Evolutionary conservation across 2,329 filamentous ascomycete species (phyloP), one percentile per base, ranked within the genome.

Genomic region (Colletotrichum paranaense): DNA sequence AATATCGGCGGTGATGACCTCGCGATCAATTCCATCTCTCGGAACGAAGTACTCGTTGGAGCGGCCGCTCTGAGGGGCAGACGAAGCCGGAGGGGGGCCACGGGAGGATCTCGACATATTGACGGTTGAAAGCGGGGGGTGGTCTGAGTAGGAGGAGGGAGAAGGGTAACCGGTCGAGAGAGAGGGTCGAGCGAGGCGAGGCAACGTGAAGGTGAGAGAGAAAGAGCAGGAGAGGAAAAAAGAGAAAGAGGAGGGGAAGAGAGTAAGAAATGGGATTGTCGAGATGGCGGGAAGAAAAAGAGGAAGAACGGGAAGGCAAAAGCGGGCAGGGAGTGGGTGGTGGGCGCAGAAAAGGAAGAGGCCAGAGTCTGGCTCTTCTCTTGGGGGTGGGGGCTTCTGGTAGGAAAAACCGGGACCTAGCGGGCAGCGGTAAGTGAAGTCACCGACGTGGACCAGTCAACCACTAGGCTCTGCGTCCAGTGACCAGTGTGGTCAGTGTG

Each of bases 1-100:
- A 77, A 95, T 94, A 82, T 95, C 93, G 81, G 93, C 92, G 75
- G 94, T 94, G 83, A 95, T 95, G 79, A 95, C 93, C 83, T 95
- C 93, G 78, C 93, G 91, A 82, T 94, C 93, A 83, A 95, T 95
- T 80, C 93, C 93, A 82, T 95, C 92, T 79, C 92, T 91, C 58
- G 92, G 92, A 68, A 95, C 91, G 82, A 95, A 95, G 82, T 95
- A 95, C 84, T 95, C 92, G 83, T 94, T 94, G 81, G 93, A 90
- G 73, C 89, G 88, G 75, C 81, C 80, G 71, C 84, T 83, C 68
- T 85, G 81, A 65, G 84, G 79, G 74, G 84, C 78, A 70, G 76
- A 75, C 46, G 79, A 75, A 77, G 81, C 75, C 74, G 74, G 68
- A 62, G 70, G 70, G 79, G 77, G 80, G 78, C 78, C 81, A 77